Evolutionary conservation across 371 early-diverging fungal genomes (phyloP), one percentile per base, ranked within the genome.

Genomic region (Mucor circinelloides): DNA sequence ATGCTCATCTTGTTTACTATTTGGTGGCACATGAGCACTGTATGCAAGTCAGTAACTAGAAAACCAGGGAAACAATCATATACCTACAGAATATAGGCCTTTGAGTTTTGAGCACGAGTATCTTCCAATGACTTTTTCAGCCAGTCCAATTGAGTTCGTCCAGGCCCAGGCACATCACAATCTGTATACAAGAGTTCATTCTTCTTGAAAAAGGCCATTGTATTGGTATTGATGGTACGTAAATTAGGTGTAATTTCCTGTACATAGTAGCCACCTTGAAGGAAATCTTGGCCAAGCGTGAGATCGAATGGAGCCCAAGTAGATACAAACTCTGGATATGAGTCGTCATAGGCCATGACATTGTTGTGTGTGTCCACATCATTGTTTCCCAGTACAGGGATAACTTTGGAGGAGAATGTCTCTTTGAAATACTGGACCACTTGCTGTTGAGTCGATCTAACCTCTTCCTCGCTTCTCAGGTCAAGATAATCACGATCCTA

Each of bases 11-110:
- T 59, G 58, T 57, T 44, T 74, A 66, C 48, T 79, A 62, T 40
- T 71, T 4, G 88, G 85, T 21, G 86, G 85, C 17, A 86, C 68
- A 79, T 87, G 86, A 15, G 77, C 79, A 55, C 78, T 77, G 30
- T 40, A 13, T n/a, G 19, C 8, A 50, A 31, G 15, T 30, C 21
- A 30, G 17, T 8, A 30, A 60, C 6, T 42, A 1, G 23, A 23
- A 15, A 23, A 15, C 13, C 23, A 34, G 31, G 32, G 30, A 21
- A 80, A 66, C 66, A 30, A 28, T 17, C 17, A 28, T 17, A 25
- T 13, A 15, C 32, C 30, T 50, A 62, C 75, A 78, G 28, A 73
- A 68, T 56, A 63, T 52, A 38, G 13, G 54, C 32, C 2, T 58
- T 30, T 25, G 46, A 28, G 40, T 60, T 52, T 42, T 57, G 7